These are phyloP conservation scores for Geosmithia morbida DNA, from an alignment of 2,329 filamentous ascomycete genomes.

Conservation along the genomic window DNA sequence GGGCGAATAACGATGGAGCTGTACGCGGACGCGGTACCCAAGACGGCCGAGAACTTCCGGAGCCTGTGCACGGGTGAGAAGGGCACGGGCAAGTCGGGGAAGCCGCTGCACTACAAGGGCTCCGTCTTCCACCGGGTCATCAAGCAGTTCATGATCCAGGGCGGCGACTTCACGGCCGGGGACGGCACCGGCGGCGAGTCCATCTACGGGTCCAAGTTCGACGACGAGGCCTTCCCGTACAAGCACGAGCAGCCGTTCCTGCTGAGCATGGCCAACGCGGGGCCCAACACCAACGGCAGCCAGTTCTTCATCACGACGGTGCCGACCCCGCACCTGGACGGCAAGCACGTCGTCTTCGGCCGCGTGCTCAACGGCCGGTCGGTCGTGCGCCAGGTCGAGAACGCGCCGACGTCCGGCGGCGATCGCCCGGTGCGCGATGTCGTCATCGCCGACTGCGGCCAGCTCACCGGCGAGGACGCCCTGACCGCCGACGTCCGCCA, in stretches of 20 bases:
- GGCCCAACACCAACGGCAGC: conserved; percentile 86
- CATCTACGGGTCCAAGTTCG: conserved; percentile 95
- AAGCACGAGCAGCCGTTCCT: conserved; percentile 91
- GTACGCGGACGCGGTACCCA: conserved; percentile 64
- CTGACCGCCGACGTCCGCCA: conserved; percentile 50
- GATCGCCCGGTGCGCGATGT: conserved; percentile 70
- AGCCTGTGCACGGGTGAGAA: conserved; percentile 91
- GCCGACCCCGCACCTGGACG: conserved; percentile 83
- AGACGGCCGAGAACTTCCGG: conserved; percentile 94
- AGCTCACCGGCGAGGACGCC: conserved; percentile 61
- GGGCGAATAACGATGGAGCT: conserved; percentile 84
- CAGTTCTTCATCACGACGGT: conserved; percentile 98
- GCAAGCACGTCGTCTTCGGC: conserved; percentile 95
- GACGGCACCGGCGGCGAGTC: conserved; percentile 94
- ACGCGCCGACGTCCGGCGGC: conserved; percentile 53
- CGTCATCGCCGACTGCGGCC: conserved; percentile 69
- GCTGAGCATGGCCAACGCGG: conserved; percentile 95
- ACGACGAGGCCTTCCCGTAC: conserved; percentile 86
- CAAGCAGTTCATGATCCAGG: conserved; percentile 92
- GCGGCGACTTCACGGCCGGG: conserved; percentile 89
- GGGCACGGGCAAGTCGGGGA: conserved; percentile 65
- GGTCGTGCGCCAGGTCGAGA: conserved; percentile 80
- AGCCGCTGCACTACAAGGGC: conserved; percentile 85
- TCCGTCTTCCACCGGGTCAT: conserved; percentile 92
- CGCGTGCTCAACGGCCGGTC: conserved; percentile 90